Evolutionary conservation across 2,329 filamentous ascomycete genomes (phyloP), one percentile per base, ranked within the genome.

Genomic region (Mollisia scopiformis): DNA sequence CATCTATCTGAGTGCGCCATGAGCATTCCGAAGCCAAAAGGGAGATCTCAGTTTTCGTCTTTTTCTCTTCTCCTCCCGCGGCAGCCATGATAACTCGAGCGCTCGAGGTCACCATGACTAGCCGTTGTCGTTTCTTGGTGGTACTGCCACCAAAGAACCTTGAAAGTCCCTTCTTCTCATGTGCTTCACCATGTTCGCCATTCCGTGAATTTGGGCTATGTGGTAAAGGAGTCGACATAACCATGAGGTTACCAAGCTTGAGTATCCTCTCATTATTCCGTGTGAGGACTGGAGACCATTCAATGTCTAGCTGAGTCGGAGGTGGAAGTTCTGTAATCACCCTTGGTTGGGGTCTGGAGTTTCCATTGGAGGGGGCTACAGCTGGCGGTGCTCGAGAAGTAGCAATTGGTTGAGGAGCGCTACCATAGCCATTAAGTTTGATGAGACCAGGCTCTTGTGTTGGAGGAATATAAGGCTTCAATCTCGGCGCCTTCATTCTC

Each of bases 261-360:
- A 99, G 76, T 68, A 99, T 99, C 35, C 95, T 87, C 76, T 99
- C 95, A 72, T 98, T 97, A 62, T 87, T 89, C 71, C 89, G 88
- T 10, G 91, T 97, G 58, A 99, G 80, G 4, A 99, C 93, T 0
- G 95, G 95, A 0, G 94, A 97, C 95, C 95, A 99, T 76, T 99
- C 95, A 59, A 99, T 96, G 72, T 99, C 95, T 27, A 99, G 81
- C 75, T 98, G 95, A 54, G 91, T 97, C 0, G 95, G 95, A n/a
- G 95, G 94, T 16, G 95, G 93, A 10, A 99, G 82, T 75, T 99
- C 95, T 1, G 95, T 98, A 62, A 99, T 96, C 62, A 97, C 88
- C 63, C 93, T 84, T 1, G 91, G 84, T 31, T 93, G 90, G 10
- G 86, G 83, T 58, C 92, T 62, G 69, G 75, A 71, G 74, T 74